A percentile compares a stretch with the other conserved stretches of the same genome.
Conservation (phyloP, 176 grass and related monocot species). For the Tillandsia fasciculata region DNA sequence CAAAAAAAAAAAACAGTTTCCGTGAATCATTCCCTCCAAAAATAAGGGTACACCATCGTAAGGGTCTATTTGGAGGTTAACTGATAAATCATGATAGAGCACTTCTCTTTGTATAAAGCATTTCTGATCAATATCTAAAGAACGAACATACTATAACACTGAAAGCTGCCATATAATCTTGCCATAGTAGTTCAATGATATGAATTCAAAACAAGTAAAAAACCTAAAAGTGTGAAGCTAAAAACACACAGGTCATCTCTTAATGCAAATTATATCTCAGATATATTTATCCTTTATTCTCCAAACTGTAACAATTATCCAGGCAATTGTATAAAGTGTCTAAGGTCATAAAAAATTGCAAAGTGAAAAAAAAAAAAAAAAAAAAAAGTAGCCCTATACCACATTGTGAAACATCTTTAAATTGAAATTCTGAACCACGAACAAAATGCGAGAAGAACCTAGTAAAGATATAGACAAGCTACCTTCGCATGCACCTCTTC, state of each 20-base stretch:
- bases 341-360: no score
- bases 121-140: background rate
- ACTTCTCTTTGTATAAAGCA: background rate
- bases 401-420: no score
- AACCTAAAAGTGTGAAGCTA: no score
- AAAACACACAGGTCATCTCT: background rate
- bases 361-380: no score
- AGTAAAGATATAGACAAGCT: constrained; percentile 11
- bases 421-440: no score
- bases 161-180: no score
- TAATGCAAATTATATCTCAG: background rate
- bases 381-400: no score
- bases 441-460: no score
- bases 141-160: no score
- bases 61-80: background rate
- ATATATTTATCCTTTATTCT: background rate
- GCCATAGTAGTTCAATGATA: no score
- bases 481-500: constrained; percentile 95
- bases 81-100: no score
- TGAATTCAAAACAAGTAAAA: no score
- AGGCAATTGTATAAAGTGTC: background rate
- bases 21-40: background rate
- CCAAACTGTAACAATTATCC: background rate
- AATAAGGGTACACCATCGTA: background rate
- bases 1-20: background rate